These are phyloP conservation scores for Chrysoporthe cubensis DNA, from an alignment of 2,329 filamentous ascomycete species.

Conservation along the genomic window DNA sequence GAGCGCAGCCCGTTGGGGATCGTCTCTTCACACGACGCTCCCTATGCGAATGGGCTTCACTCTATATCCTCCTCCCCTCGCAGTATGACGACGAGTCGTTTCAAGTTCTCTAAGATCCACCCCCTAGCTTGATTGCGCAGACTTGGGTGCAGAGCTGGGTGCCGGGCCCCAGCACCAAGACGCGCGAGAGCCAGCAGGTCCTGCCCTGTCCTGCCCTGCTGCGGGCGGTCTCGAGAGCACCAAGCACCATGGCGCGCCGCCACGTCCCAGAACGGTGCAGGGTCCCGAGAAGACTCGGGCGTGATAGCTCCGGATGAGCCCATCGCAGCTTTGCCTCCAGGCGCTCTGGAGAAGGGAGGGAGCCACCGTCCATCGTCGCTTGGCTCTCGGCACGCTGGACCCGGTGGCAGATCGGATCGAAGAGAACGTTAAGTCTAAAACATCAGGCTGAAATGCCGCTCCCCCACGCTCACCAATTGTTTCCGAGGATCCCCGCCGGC, in stretches of 20 bases:
- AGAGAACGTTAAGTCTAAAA: neutral
- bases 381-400: neutral
- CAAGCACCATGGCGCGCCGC: neutral
- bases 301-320: neutral
- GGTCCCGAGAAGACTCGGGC: neutral
- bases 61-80: neutral
- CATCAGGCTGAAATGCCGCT: neutral
- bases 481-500: neutral
- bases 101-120: neutral
- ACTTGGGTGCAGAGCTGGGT: neutral
- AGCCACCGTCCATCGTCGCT: neutral
- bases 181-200: neutral
- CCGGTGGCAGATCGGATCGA: neutral
- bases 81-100: no score
- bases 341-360: neutral
- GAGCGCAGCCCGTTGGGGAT: neutral
- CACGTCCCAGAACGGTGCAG: conserved; percentile 1
- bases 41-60: neutral
- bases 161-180: neutral
- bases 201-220: neutral
- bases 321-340: neutral
- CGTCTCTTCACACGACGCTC: neutral
- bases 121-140: no score
- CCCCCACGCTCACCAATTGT: neutral
- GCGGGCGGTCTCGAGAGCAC: neutral